These are phyloP conservation scores for Erucastrum elatum DNA, from an alignment of 345 rosid genomes.

Conservation along the genomic window DNA sequence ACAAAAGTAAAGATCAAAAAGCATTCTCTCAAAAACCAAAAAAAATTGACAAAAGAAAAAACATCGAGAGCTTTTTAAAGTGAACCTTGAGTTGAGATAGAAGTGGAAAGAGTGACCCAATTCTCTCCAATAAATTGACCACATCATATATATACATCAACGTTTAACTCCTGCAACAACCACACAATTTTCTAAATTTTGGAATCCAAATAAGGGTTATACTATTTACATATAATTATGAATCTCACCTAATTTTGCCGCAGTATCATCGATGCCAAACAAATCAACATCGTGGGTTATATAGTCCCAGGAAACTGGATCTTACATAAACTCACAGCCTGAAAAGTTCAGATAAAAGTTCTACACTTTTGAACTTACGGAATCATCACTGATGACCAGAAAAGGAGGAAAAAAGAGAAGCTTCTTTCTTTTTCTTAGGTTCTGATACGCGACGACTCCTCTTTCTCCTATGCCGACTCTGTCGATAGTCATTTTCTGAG, in stretches of 20 bases:
- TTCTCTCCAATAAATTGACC: background rate
- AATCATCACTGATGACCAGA: too few species aligned
- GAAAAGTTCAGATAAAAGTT: too few species aligned
- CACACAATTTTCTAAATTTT: background rate
- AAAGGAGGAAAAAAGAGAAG: too few species aligned
- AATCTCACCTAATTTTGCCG: background rate
- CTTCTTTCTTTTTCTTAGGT: too few species aligned
- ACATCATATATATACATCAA: background rate
- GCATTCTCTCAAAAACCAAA: background rate
- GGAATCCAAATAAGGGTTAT: background rate
- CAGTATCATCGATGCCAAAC: background rate
- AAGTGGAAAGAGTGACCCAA: conserved; percentile 18
- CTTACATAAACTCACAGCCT: too few species aligned
- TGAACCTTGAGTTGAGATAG: conserved; percentile 31
- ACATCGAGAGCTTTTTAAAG: conserved; percentile 27
- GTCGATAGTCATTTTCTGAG: too few species aligned
- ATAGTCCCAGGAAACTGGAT: too few species aligned
- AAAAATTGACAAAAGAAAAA: background rate
- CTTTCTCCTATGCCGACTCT: too few species aligned
- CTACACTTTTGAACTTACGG: too few species aligned
- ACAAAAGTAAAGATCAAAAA: conserved; percentile 27
- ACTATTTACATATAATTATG: background rate
- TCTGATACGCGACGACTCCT: too few species aligned
- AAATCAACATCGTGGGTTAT: conserved; percentile 47
- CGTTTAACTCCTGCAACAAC: background rate